Percentiles rank a stretch among this genome's conserved stretches.
These are phyloP conservation scores for Diplocarpon mali DNA, from an alignment of 2,329 filamentous ascomycete genomes.

Conservation along the genomic window DNA sequence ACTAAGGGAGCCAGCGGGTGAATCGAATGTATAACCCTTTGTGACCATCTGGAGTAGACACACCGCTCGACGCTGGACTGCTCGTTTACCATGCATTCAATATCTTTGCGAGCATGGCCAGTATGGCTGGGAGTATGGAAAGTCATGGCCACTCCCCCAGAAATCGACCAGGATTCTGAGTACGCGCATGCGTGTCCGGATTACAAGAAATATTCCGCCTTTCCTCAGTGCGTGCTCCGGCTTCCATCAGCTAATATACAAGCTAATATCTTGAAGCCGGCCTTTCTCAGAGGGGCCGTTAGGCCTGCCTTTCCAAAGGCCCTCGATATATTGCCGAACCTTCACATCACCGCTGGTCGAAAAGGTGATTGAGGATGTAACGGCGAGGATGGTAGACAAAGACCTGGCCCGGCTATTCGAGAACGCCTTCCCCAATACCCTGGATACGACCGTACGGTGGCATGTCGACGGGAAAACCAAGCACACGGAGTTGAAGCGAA, in stretches of 20 bases:
- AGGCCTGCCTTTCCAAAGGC: slow-evolving; percentile 75
- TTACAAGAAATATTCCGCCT: slow-evolving; percentile 27
- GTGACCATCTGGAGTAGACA: no score
- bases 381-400: slow-evolving; percentile 65
- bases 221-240: slow-evolving; percentile 18
- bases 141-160: slow-evolving; percentile 5
- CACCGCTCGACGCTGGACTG: not conserved
- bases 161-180: not conserved
- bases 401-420: slow-evolving; percentile 89
- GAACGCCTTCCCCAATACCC: slow-evolving; percentile 79
- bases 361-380: slow-evolving; percentile 74
- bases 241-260: not conserved
- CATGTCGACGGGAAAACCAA: slow-evolving; percentile 44
- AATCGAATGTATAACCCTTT: no score
- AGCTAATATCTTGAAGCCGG: slow-evolving; percentile 37
- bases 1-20: no score
- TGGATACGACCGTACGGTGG: slow-evolving; percentile 64
- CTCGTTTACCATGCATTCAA: slow-evolving; percentile 4
- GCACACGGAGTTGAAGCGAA: slow-evolving; percentile 30
- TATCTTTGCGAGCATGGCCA: slow-evolving; percentile 10
- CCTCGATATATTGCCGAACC: slow-evolving; percentile 70
- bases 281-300: slow-evolving; percentile 74
- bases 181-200: slow-evolving; percentile 26
- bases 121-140: slow-evolving; percentile 7
- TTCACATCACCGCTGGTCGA: slow-evolving; percentile 84